Evolutionary conservation across 106 monocot species (phyloP).

Genomic region (Allium fistulosum): DNA sequence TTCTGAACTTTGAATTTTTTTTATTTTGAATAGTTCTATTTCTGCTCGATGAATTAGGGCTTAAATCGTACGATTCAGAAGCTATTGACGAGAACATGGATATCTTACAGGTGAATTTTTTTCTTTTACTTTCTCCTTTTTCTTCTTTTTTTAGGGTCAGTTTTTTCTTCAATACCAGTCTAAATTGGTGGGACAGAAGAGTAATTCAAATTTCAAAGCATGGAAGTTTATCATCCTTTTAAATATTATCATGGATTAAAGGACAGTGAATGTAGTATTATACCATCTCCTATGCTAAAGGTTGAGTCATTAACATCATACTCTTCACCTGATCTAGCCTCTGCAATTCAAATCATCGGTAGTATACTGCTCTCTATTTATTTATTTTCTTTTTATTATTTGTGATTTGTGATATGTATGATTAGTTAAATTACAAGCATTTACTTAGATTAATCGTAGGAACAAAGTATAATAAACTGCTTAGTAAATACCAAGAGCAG

Average conservation of each 20-base stretch:
- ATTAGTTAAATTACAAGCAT: background rate
- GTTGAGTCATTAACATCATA: background rate
- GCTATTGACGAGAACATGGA: slow-evolving; percentile 3
- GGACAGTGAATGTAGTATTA: slow-evolving; percentile 10
- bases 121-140: background rate
- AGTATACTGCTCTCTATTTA: background rate
- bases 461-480: slow-evolving; percentile 38
- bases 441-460: slow-evolving; percentile 14
- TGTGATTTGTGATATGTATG: background rate
- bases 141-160: too few relatives aligned
- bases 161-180: background rate
- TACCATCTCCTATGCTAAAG: slow-evolving; percentile 37
- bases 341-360: slow-evolving; percentile 45
- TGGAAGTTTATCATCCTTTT: too few relatives aligned
- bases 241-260: slow-evolving; percentile 1
- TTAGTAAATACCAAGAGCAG: slow-evolving; percentile 23
- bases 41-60: slow-evolving; percentile 10
- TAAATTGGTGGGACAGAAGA: too few relatives aligned
- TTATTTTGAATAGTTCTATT: slow-evolving; percentile 3
- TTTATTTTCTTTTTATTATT: slow-evolving; percentile 10
- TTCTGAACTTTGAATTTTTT: background rate
- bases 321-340: slow-evolving; percentile 21
- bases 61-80: background rate
- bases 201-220: too few relatives aligned
- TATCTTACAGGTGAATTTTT: slow-evolving; percentile 13